Base-by-base conservation (phyloP, 2,329 filamentous ascomycete genomes). In the Neophaeococcomyces aloes region DNA sequence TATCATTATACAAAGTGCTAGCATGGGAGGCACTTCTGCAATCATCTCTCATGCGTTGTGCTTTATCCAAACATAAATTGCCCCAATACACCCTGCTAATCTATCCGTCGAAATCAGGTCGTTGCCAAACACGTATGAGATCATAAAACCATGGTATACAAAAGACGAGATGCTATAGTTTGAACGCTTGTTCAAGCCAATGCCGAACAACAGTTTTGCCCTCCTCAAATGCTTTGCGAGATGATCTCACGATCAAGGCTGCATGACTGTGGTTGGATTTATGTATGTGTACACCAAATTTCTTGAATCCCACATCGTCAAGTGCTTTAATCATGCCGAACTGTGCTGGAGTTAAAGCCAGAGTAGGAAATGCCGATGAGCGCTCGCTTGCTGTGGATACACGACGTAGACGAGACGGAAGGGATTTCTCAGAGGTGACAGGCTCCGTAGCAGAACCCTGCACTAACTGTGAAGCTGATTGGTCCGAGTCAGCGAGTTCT, bases 291-390 rank as follows among this genome's bases (percentile, higher is more conserved):
- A 69, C 74, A 0, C 72, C 72, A 51, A 72, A 76, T 53, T 77
- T 79, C 33, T 64, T 68, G 57, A 76, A 74, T 2, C 75, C 74
- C 0, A 79, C 65, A 3, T 66, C 60, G 51, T 96, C 79, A 38
- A 96, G 68, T 7, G 78, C 76, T 23, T 82, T 72, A 49, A 94
- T 83, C 76, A 94, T 94, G 38, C 75, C 72, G 59, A 94, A 94
- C 63, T 96, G 89, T 37, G 79, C 76, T 3, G 79, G 71, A 0
- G 84, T 80, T 42, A 96, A 66, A 1, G 87, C 87, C 42, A 96
- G 70, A 0, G 79, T 86, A 1, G 83, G 84, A 50, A 76, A 74
- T 3, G 72, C 65, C 1, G 67, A 60, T 2, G 60, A 57, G 17
- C 66, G 68, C 14, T 37, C 44, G 10, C 38, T 47, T 15, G 46